Evolutionary conservation across 2,329 filamentous ascomycete genomes (phyloP).

Genomic region (Talaromyces atroroseus): DNA sequence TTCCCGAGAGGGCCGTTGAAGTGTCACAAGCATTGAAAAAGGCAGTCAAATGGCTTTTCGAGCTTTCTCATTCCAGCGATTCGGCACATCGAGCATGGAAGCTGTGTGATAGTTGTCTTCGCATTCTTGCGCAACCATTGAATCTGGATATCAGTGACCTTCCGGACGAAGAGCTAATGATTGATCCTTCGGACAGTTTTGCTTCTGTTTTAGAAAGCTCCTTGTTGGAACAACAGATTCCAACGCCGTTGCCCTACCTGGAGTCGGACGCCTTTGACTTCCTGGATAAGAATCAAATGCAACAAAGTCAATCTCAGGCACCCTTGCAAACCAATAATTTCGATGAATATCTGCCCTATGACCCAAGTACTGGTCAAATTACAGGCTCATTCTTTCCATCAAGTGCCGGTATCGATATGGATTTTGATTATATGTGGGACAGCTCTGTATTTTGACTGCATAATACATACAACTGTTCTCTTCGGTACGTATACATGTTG

Average conservation of each 20-base stretch:
- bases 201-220: constrained; percentile 19
- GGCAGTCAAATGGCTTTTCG: constrained; percentile 30
- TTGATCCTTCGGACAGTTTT: constrained; percentile 15
- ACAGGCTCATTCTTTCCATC: constrained; percentile 35
- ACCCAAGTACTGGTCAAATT: constrained; percentile 31
- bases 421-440: constrained; percentile 29
- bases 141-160: constrained; percentile 27
- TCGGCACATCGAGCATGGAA: constrained; percentile 30
- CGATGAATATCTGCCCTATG: constrained; percentile 30
- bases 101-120: constrained; percentile 33
- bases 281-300: constrained; percentile 22
- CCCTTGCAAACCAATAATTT: constrained; percentile 19
- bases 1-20: constrained; percentile 35
- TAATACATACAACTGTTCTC: not conserved
- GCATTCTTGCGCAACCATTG: constrained; percentile 28
- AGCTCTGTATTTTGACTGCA: constrained; percentile 18
- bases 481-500: not conserved
- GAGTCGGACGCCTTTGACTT: constrained; percentile 25
- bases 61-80: constrained; percentile 26
- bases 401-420: constrained; percentile 25
- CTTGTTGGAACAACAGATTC: constrained; percentile 21
- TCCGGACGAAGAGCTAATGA: constrained; percentile 21
- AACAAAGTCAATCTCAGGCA: constrained; percentile 7
- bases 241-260: constrained; percentile 17
- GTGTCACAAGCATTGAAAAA: constrained; percentile 32